Percentiles rank a stretch among this genome's conserved stretches.
phyloP scores from a whole-genome alignment of 768 basidiomycete genomes.

The Termitomyces sp. region DNA sequence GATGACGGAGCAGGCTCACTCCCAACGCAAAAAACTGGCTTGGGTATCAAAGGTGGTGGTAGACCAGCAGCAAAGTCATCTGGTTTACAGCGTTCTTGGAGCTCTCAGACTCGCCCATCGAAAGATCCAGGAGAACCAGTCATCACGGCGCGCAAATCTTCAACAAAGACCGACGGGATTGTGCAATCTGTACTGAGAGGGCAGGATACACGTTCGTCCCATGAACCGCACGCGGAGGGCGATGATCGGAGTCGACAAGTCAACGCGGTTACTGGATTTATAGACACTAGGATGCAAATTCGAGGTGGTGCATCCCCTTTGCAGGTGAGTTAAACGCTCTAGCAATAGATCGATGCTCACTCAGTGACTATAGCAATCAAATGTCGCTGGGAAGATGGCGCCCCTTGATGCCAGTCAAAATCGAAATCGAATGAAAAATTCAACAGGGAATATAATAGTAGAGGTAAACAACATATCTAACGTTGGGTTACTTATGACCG shows the following conservation, averaged over 20 bases:
- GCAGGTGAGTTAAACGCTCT: neutral
- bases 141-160: conserved; percentile 13
- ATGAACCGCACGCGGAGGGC: neutral
- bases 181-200: neutral
- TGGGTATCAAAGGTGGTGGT: neutral
- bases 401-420: neutral
- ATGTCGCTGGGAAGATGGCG: neutral
- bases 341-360: neutral
- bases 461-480: neutral
- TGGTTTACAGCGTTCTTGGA: neutral
- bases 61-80: neutral
- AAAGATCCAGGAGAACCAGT: conserved; percentile 7
- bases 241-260: neutral
- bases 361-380: neutral
- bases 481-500: neutral
- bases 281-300: neutral
- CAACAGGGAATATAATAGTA: neutral
- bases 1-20: neutral
- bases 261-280: neutral
- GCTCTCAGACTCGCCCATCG: conserved; percentile 7
- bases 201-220: neutral
- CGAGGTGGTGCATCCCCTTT: neutral
- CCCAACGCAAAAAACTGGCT: neutral
- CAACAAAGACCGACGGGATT: neutral
- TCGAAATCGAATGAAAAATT: conserved; percentile 1